Base-by-base conservation (phyloP, 345 rosid species). In the Citrus cavaleriei region DNA sequence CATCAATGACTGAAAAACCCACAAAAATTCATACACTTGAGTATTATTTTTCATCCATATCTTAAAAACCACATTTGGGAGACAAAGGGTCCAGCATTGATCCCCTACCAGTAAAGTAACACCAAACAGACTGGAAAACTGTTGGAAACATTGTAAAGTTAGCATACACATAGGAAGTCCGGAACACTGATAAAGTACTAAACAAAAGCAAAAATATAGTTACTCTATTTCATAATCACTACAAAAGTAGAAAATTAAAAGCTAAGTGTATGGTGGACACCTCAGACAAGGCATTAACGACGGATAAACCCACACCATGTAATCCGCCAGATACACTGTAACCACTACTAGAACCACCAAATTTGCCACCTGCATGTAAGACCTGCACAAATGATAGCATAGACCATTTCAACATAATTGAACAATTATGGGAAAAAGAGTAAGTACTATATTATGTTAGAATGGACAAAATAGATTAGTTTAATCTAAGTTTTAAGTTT, bases 261-360 rank as follows among this genome's bases (percentile, higher is more conserved):
- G 5, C 51, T 13, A 59, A 51, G 74, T 78, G 40, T 62, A 66
- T 70, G 61, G 78, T 73, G 63, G 86, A 82, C 79, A 97, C 98
- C 98, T 94, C 96, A 46, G 99, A 97, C 87, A 94, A 87, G 37
- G 98, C 98, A 88, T 97, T 97, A 38, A 97, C 99, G 80, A 97
- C 99, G 14, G 98, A 97, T 82, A 97, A 88, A 75, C 99, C 99
- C 37, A 97, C 99, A 78, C 99, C 99, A 77, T 94, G 98, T 68
- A 97, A 81, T 71, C 99, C 99, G 73, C 99, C 99, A 78, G 99
- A 97, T 46, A 97, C 98, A 79, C 87, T 92, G 76, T 97, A 97
- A 49, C 99, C 99, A 86, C 98, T 94, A 75, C 94, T 91, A 42
- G 93, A 86, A 78, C 99, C 99, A 75, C 98, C 99, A 92, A 94